Evolutionary conservation across 345 rosid genomes (phyloP), one percentile per base, ranked within the genome.

Genomic region (Barbarea vulgaris): DNA sequence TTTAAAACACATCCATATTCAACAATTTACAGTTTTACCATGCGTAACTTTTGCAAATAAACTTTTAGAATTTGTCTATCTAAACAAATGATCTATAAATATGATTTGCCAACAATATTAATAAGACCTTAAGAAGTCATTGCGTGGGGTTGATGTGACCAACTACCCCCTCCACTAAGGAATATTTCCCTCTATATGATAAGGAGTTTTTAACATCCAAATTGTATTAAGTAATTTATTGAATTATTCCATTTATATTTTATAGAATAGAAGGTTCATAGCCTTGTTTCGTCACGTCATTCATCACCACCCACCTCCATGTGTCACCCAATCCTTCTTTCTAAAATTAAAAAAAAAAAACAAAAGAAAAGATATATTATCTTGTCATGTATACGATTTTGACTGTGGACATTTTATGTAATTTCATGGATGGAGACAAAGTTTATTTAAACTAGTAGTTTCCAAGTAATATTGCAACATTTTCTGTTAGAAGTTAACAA

Each of bases 221-320:
- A 33, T 7, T 10, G 17, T 9, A 30, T 44, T 11, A 56, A 17
- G 13, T 25, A 69, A 54, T 69, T 4, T 17, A 55, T 56, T 4
- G 7, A 14, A 47, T 70, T 11, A 46, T 33, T 34, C 24, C 34
- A 56, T 22, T 17, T 6, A 18, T 65, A 27, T 15, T 3, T 50
- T 10, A 15, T n/a, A n/a, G n/a, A n/a, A 24, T 31, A 13, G 13
- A 31, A 55, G 7, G 14, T 9, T 24, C 31, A 41, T 42, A 28
- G 18, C 53, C 14, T 58, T 59, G 25, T 41, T 21, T 57, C 56
- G 65, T 70, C 74, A 70, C 66, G 28, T 70, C 46, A 46, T 70
- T 44, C 56, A 70, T 56, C 33, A 44, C 74, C 6, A 55, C 21
- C 34, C 15, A 31, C 21, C 64, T 54, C 37, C n/a, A 39, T 5